Conservation (phyloP, 2,329 filamentous ascomycete species). For the Diaporthe citrichinensis region DNA sequence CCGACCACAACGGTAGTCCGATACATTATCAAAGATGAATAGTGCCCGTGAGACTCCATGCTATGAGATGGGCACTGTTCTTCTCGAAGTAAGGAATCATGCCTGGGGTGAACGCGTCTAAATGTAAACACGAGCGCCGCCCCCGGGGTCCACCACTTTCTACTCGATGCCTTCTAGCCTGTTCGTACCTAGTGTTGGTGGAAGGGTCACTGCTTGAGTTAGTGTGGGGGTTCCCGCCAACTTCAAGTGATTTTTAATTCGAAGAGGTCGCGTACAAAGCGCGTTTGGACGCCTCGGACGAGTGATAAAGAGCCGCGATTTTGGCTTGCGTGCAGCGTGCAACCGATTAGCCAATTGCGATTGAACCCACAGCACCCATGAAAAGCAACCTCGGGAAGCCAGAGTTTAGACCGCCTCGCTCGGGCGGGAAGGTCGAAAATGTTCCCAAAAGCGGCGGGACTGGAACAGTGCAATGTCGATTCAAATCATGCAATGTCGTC, state of each 20-base stretch:
- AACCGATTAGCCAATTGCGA: not conserved
- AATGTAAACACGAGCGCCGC: not conserved
- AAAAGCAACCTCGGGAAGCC: too few relatives aligned
- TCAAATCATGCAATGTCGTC: not conserved
- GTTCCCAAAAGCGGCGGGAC: not conserved
- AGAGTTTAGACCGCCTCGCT: not conserved
- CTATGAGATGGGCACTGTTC: not conserved
- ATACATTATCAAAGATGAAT: not conserved
- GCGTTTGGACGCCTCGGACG: not conserved
- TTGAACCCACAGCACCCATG: not conserved
- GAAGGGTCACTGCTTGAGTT: not conserved
- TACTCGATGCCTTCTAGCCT: not conserved
- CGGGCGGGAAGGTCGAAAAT: not conserved
- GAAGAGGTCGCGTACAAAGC: not conserved
- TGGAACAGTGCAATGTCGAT: not conserved
- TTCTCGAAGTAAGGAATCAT: not conserved
- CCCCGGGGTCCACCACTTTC: too few relatives aligned
- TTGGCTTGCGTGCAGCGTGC: not conserved
- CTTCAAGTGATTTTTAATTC: not conserved
- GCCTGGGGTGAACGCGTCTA: not conserved
- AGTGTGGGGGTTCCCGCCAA: not conserved
- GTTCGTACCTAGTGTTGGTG: not conserved
- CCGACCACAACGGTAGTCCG: too few relatives aligned
- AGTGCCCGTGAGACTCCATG: not conserved
- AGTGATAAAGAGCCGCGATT: not conserved